Percentiles rank a stretch among this genome's conserved stretches.
Conservation (phyloP, 495 filamentous ascomycete genomes). For the Penicillium macrosclerotiorum region DNA sequence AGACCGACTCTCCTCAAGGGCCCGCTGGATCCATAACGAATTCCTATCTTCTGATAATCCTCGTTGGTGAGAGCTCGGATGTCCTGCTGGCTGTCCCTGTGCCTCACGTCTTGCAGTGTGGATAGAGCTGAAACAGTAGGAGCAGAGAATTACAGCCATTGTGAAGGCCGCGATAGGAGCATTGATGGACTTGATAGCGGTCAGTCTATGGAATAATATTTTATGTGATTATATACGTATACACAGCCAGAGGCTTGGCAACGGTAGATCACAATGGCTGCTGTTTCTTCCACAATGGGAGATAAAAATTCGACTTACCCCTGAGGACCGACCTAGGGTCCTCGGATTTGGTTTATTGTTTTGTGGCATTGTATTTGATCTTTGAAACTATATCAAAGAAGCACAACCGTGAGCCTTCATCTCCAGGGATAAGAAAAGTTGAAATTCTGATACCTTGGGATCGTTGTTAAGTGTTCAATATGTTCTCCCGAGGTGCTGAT, state of each 20-base stretch:
- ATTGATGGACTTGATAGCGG: slow-evolving; percentile 34
- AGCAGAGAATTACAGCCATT: slow-evolving; percentile 47
- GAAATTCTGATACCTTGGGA: too few relatives aligned
- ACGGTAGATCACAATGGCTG: too few relatives aligned
- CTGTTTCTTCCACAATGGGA: neutral
- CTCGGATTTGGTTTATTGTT: slow-evolving; percentile 12
- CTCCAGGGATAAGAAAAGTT: neutral
- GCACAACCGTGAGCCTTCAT: too few relatives aligned
- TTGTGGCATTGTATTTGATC: slow-evolving; percentile 7
- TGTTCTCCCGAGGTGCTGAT: too few relatives aligned
- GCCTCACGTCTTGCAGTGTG: slow-evolving; percentile 42
- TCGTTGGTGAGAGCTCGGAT: slow-evolving; percentile 9
- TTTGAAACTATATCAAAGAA: neutral
- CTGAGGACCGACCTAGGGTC: slow-evolving; percentile 17
- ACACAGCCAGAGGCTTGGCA: neutral
- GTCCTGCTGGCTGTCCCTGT: slow-evolving; percentile 8
- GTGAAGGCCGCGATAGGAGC: slow-evolving; percentile 51
- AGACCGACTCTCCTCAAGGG: slow-evolving; percentile 32
- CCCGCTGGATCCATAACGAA: slow-evolving; percentile 37
- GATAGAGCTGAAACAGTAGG: slow-evolving; percentile 51
- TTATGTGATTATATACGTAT: neutral
- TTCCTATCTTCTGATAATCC: slow-evolving; percentile 13
- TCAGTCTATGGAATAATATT: neutral
- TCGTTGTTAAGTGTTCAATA: too few relatives aligned
- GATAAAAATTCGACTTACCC: slow-evolving; percentile 17